Percentiles rank a stretch among this genome's conserved stretches.
phyloP scores from a whole-genome alignment of 257 asterid genomes.

The Solanum gracilifrons region DNA sequence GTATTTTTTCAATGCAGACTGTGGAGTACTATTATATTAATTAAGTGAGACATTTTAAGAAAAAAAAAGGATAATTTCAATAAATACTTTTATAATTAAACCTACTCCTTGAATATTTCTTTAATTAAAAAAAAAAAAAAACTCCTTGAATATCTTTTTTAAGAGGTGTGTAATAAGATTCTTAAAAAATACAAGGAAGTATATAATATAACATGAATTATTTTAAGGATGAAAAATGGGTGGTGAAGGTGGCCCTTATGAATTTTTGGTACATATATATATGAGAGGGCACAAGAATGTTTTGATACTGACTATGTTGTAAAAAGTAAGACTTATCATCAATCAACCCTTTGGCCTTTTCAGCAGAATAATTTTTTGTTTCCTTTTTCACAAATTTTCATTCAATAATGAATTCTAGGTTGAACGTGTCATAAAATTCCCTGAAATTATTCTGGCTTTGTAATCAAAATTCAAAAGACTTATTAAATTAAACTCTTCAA shows the following conservation, averaged over 20 bases:
- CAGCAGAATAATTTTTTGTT: not conserved
- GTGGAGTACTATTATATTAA: not conserved
- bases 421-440: conserved; percentile 35
- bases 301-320: conserved; percentile 19
- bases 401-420: conserved; percentile 10
- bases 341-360: not conserved
- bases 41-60: not conserved
- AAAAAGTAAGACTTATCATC: conserved; percentile 5
- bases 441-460: conserved; percentile 6
- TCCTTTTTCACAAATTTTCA: conserved; percentile 1
- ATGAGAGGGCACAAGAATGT: conserved; percentile 11
- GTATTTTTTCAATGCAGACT: not conserved
- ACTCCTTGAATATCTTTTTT: not conserved
- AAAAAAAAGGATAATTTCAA: not conserved
- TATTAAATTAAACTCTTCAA: conserved; percentile 13
- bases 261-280: not conserved
- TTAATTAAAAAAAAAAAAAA: no score
- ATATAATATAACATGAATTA: not conserved
- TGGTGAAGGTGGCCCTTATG: not conserved
- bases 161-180: not conserved
- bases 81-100: not conserved
- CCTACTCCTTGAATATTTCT: not conserved
- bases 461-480: conserved; percentile 19
- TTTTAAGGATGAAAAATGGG: not conserved
- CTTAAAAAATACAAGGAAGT: not conserved